Percentiles rank a stretch among this genome's conserved stretches.
Conservation (phyloP, 371 early-diverging fungal genomes). For the Mucor irregularis region DNA sequence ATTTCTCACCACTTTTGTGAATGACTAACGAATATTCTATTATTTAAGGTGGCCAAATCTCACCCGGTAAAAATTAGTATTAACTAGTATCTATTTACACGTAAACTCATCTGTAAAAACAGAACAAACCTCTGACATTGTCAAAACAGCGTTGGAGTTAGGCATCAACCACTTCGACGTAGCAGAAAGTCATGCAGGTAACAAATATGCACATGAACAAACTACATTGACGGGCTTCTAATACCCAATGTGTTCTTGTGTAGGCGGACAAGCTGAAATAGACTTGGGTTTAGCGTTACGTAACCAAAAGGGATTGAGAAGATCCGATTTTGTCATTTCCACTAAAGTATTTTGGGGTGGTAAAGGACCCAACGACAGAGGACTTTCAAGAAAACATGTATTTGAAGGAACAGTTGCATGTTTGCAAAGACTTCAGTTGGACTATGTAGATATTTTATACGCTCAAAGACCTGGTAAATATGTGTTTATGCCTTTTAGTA, state of each 20-base stretch:
- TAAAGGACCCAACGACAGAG: constrained; percentile 80
- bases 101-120: background rate
- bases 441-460: constrained; percentile 81
- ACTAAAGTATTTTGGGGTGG: constrained; percentile 89
- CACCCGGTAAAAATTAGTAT: constrained; percentile 38
- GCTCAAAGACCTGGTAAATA: constrained; percentile 78
- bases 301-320: constrained; percentile 59
- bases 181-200: constrained; percentile 71
- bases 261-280: constrained; percentile 75
- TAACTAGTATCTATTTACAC: background rate
- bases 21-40: too few species aligned
- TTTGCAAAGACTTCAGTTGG: constrained; percentile 72
- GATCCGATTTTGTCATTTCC: constrained; percentile 76
- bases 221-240: too few species aligned
- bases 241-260: too few species aligned
- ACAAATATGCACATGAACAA: too few species aligned
- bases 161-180: constrained; percentile 89
- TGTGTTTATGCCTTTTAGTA: background rate
- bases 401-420: constrained; percentile 81
- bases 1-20: too few species aligned
- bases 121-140: constrained; percentile 67
- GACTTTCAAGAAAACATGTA: constrained; percentile 84
- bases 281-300: constrained; percentile 80
- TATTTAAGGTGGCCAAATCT: constrained; percentile 57
- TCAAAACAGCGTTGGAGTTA: constrained; percentile 71